A percentile compares a stretch with the other conserved stretches of the same genome.
Conservation (phyloP, 2,329 filamentous ascomycete species). For the Penicillium sp. region DNA sequence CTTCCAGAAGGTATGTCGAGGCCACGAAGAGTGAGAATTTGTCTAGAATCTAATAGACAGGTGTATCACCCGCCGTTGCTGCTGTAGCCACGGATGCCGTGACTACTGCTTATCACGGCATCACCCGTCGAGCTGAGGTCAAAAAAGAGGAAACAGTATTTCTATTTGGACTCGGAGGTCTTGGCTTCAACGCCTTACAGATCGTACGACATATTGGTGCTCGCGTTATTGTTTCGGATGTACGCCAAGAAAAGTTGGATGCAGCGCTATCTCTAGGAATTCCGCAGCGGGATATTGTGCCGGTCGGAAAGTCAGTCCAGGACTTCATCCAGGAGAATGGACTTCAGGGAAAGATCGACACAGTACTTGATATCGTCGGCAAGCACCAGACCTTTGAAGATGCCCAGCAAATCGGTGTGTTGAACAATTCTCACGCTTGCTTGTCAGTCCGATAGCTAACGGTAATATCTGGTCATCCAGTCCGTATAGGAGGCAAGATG, state of each 20-base stretch:
- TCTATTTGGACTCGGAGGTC: constrained; percentile 47
- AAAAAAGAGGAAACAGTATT: constrained; percentile 43
- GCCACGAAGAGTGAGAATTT: background rate
- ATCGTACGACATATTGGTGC: constrained; percentile 55
- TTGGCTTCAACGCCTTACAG: constrained; percentile 49
- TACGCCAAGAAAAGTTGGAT: constrained; percentile 34
- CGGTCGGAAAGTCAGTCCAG: constrained; percentile 30
- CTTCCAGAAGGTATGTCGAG: constrained; percentile 15
- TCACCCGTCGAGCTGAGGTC: constrained; percentile 41
- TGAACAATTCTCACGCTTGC: no score
- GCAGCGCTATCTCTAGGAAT: constrained; percentile 39
- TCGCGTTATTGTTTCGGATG: constrained; percentile 44
- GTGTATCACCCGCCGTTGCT: constrained; percentile 31
- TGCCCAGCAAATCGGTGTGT: constrained; percentile 21
- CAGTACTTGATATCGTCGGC: constrained; percentile 40
- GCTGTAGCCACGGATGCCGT: constrained; percentile 50
- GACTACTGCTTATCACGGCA: constrained; percentile 47
- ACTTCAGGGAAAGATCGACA: constrained; percentile 32
- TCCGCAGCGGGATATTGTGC: constrained; percentile 34
- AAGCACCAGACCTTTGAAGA: constrained; percentile 44
- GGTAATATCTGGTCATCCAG: constrained; percentile 27
- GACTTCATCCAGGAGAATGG: constrained; percentile 34
- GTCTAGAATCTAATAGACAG: constrained; percentile 2
- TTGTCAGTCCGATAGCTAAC: background rate
- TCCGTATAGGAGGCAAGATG: constrained; percentile 37